These are phyloP conservation scores for Colletotrichum tanaceti DNA, from an alignment of 2,329 filamentous ascomycete genomes.

Conservation along the genomic window DNA sequence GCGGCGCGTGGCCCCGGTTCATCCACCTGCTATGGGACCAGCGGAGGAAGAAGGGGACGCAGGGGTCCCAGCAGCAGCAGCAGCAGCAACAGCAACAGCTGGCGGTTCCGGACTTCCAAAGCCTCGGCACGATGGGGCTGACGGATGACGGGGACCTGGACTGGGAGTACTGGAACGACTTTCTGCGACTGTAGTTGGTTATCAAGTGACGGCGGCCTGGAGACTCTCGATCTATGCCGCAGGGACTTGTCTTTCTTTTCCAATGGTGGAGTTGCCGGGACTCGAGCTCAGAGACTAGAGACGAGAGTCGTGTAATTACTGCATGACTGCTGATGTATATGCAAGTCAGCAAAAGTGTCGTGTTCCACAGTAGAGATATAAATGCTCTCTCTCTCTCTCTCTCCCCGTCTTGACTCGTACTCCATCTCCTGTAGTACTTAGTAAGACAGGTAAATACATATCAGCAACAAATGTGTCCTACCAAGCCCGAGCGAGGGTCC, in stretches of 20 bases:
- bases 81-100: no score
- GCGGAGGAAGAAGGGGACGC: not conserved
- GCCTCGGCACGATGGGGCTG: conserved; percentile 3
- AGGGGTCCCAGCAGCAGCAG: not conserved
- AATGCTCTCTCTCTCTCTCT: not conserved
- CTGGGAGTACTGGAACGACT: conserved; percentile 36
- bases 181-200: conserved; percentile 15
- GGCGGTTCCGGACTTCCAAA: not conserved
- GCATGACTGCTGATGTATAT: not conserved
- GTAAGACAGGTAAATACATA: no score
- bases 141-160: conserved; percentile 15
- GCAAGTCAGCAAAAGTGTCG: not conserved
- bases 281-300: not conserved
- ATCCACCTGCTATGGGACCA: not conserved
- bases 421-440: no score
- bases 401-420: no score
- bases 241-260: not conserved
- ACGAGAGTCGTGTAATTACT: no score
- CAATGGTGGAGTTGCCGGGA: not conserved
- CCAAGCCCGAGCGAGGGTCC: not conserved
- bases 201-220: not conserved
- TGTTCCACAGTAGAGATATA: not conserved
- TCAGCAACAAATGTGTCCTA: no score
- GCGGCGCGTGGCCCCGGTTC: not conserved
- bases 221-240: no score